Evolutionary conservation across 257 asterid genomes (phyloP), one percentile per base, ranked within the genome.

Genomic region (Cordia subcordata): DNA sequence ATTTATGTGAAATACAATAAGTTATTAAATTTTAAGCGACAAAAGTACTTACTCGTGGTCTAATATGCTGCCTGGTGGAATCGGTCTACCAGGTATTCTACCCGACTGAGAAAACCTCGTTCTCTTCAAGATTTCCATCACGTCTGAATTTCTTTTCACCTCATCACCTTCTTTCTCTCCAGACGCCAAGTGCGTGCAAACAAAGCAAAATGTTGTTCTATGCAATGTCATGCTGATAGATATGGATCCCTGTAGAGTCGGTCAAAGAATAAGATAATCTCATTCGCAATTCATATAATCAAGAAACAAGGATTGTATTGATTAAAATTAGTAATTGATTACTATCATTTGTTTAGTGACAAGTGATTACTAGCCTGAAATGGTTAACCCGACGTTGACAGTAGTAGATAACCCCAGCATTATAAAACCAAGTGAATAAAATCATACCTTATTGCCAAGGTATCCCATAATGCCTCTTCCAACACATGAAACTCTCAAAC

Each of bases 371-470:
- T n/a, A n/a, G n/a, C n/a, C n/a, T n/a, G n/a, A n/a, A n/a, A n/a
- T n/a, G n/a, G n/a, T n/a, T n/a, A n/a, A n/a, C n/a, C n/a, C n/a
- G n/a, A n/a, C n/a, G n/a, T n/a, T n/a, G n/a, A n/a, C n/a, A n/a
- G n/a, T n/a, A n/a, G n/a, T n/a, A n/a, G n/a, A n/a, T n/a, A n/a
- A n/a, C n/a, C n/a, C n/a, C n/a, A n/a, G n/a, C n/a, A n/a, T n/a
- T n/a, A n/a, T n/a, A n/a, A n/a, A n/a, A n/a, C n/a, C n/a, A n/a
- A n/a, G n/a, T n/a, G n/a, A n/a, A n/a, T n/a, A n/a, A n/a, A n/a
- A n/a, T n/a, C n/a, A 12, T 66, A 88, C 96, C 90, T 88, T 88
- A 65, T 88, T 88, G 56, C 96, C 96, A 16, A 86, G 88, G 83
- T 77, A 86, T 53, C 96, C 94, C 95, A 88, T 80, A 49, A 88